A percentile compares a stretch with the other conserved stretches of the same genome.
Conservation (phyloP, 129 eudicot species). For the Artemisia annua region DNA sequence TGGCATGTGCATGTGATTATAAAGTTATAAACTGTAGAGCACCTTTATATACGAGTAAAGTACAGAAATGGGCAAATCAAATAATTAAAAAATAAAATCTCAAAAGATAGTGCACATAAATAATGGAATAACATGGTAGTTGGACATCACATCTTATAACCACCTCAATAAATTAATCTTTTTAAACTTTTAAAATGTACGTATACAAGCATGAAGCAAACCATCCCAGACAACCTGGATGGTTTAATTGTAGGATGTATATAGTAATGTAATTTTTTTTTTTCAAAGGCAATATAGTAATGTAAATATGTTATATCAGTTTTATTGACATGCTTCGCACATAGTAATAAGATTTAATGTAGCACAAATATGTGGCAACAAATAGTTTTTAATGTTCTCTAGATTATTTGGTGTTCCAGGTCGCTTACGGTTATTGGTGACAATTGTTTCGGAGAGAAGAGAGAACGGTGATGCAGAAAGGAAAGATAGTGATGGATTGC, state of each 20-base stretch:
- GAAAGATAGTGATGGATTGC: too few relatives aligned
- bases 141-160: slow-evolving; percentile 32
- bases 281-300: too few relatives aligned
- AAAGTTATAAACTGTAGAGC: slow-evolving; percentile 5
- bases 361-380: too few relatives aligned
- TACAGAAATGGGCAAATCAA: slow-evolving; percentile 9
- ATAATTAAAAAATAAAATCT: not conserved
- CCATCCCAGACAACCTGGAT: slow-evolving; percentile 22
- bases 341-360: not conserved
- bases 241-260: not conserved
- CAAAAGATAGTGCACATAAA: slow-evolving; percentile 5
- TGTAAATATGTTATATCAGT: too few relatives aligned
- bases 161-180: slow-evolving; percentile 18
- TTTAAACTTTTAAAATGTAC: not conserved
- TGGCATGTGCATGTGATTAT: slow-evolving; percentile 21
- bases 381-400: too few relatives aligned
- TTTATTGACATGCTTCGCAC: too few relatives aligned
- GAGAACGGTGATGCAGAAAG: too few relatives aligned
- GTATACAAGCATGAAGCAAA: slow-evolving; percentile 11
- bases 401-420: too few relatives aligned
- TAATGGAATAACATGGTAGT: slow-evolving; percentile 22
- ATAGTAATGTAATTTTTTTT: too few relatives aligned
- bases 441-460: too few relatives aligned
- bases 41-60: slow-evolving; percentile 18
- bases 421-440: too few relatives aligned